phyloP scores from a whole-genome alignment of 2,329 filamentous ascomycete genomes.

The Rhynchosporium graminicola region DNA sequence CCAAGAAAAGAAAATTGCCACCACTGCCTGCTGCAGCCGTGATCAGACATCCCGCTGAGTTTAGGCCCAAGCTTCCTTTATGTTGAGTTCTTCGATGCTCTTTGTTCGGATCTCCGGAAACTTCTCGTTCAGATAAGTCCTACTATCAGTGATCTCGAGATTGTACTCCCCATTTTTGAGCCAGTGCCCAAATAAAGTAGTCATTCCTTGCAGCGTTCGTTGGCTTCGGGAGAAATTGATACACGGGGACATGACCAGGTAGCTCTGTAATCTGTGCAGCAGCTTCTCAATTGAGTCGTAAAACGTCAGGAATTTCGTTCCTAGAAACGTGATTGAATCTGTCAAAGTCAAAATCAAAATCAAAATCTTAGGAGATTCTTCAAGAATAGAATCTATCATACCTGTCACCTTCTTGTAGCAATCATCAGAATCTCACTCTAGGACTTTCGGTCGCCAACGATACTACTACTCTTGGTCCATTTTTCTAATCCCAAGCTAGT shows the following conservation, averaged over 20 bases:
- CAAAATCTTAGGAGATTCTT: neutral
- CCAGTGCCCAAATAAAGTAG: slow-evolving; percentile 9
- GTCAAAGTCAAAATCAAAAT: neutral
- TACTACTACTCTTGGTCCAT: slow-evolving; percentile 17
- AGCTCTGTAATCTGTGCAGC: slow-evolving; percentile 26
- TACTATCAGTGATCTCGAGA: neutral
- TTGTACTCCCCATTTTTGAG: slow-evolving; percentile 18
- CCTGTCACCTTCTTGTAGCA: slow-evolving; percentile 30
- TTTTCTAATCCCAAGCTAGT: slow-evolving; percentile 26
- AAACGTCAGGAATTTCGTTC: slow-evolving; percentile 31
- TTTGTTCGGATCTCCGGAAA: slow-evolving; percentile 14
- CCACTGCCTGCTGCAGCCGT: too few species aligned
- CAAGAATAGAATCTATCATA: slow-evolving; percentile 6
- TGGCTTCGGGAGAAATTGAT: slow-evolving; percentile 33
- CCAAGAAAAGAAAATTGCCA: too few species aligned
- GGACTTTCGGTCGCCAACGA: slow-evolving; percentile 34
- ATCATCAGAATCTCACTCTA: slow-evolving; percentile 36
- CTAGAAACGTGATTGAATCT: neutral
- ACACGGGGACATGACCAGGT: slow-evolving; percentile 32
- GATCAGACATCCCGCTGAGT: neutral
- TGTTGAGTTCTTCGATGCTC: slow-evolving; percentile 8
- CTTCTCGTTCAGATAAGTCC: slow-evolving; percentile 12
- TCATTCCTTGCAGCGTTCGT: slow-evolving; percentile 10
- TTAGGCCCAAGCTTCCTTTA: slow-evolving; percentile 15
- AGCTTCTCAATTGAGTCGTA: slow-evolving; percentile 35